phyloP scores from a whole-genome alignment of 345 rosid species.

The Trapa incisa region DNA sequence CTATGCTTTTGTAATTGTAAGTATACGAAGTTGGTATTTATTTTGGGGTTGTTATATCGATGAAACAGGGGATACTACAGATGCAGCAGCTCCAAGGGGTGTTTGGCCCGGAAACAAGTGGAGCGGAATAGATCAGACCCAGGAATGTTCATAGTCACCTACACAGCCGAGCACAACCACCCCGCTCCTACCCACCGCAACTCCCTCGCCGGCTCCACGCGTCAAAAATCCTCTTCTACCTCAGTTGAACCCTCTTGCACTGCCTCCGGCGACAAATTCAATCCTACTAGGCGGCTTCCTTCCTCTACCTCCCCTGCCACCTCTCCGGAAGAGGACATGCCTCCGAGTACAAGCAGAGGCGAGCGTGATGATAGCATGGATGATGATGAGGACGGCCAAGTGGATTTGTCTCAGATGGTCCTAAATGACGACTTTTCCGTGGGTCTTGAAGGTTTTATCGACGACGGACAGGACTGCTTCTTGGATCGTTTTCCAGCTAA shows the following conservation, averaged over 20 bases:
- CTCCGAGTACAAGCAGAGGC: conserved; percentile 34
- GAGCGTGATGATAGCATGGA: conserved; percentile 21
- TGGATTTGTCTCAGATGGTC: conserved; percentile 41
- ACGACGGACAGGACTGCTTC: conserved; percentile 24
- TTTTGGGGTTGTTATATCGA: not conserved
- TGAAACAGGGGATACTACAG: conserved; percentile 74
- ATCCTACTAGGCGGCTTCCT: conserved; percentile 16
- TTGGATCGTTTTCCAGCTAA: conserved; percentile 43
- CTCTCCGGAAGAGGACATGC: conserved; percentile 40
- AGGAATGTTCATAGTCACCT: conserved; percentile 74
- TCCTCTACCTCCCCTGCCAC: conserved; percentile 37
- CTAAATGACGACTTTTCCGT: conserved; percentile 67
- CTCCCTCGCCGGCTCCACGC: conserved; percentile 88
- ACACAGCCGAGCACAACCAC: conserved; percentile 91
- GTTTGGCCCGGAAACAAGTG: conserved; percentile 96
- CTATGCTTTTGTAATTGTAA: not conserved
- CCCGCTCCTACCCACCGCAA: conserved; percentile 89
- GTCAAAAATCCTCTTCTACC: conserved; percentile 46
- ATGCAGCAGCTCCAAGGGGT: conserved; percentile 91
- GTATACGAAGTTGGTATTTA: no score
- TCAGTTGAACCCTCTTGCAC: conserved; percentile 8
- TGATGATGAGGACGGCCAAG: conserved; percentile 47
- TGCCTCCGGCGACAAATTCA: conserved; percentile 11
- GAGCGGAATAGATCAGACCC: conserved; percentile 98
- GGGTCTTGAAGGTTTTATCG: conserved; percentile 51